phyloP scores from a whole-genome alignment of 208 protist genomes.

The Acanthamoeba royreba region DNA sequence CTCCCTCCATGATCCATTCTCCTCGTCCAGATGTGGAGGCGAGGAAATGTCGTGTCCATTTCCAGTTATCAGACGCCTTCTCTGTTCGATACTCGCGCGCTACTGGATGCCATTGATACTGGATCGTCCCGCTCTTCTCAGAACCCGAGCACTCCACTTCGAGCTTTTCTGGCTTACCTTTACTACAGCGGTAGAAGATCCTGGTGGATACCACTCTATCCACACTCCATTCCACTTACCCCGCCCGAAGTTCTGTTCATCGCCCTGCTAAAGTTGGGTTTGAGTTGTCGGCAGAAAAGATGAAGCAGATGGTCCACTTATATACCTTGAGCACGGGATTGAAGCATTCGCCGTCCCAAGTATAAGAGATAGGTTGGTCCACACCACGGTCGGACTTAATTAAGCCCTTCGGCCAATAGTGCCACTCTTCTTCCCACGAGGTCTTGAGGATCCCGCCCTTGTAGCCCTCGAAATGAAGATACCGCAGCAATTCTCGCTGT shows the following conservation, averaged over 20 bases:
- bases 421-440: slow-evolving; percentile 60
- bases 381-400: slow-evolving; percentile 10
- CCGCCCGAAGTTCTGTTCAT: not conserved
- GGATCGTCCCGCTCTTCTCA: too few species aligned
- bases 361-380: not conserved
- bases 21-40: slow-evolving; percentile 38
- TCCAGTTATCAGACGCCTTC: not conserved
- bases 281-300: slow-evolving; percentile 5
- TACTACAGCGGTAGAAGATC: not conserved
- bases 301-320: slow-evolving; percentile 41
- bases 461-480: slow-evolving; percentile 54
- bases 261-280: not conserved
- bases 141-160: too few species aligned
- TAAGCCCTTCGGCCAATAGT: slow-evolving; percentile 48
- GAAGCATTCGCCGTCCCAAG: slow-evolving; percentile 50
- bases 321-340: slow-evolving; percentile 1
- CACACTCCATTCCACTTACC: not conserved
- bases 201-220: not conserved
- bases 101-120: slow-evolving; percentile 48
- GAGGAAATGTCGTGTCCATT: slow-evolving; percentile 60
- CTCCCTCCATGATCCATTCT: slow-evolving; percentile 59
- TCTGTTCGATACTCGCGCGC: slow-evolving; percentile 47
- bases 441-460: slow-evolving; percentile 60
- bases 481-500: slow-evolving; percentile 52
- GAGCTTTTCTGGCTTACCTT: too few species aligned